Evolutionary conservation across 2,329 filamentous ascomycete genomes (phyloP).

Genomic region (Raffaelea deltoideospora): DNA sequence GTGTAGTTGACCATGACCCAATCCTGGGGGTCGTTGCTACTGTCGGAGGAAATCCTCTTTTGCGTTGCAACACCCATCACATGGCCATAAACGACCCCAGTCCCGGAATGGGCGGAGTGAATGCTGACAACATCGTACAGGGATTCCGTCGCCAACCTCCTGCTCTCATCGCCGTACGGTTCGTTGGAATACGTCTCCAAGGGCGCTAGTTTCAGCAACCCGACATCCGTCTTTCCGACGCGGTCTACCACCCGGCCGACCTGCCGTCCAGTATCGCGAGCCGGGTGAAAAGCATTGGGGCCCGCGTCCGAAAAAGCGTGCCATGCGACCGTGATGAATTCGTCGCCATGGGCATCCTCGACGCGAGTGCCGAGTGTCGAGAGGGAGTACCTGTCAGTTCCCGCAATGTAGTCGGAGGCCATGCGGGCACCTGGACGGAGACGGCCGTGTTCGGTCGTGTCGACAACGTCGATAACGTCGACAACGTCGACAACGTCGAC

Average conservation of each 20-base stretch:
- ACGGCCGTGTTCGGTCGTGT: background rate
- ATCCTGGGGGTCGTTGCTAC: background rate
- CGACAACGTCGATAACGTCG: no score
- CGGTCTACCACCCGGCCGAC: background rate
- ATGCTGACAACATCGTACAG: background rate
- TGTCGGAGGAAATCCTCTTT: background rate
- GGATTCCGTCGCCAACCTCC: background rate
- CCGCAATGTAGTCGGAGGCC: background rate
- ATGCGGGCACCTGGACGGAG: background rate
- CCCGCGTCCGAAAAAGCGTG: background rate
- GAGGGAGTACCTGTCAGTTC: background rate
- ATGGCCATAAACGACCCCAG: background rate
- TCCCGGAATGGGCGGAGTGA: background rate
- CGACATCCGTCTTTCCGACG: background rate
- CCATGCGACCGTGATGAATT: background rate
- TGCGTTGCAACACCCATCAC: background rate
- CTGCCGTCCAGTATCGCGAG: background rate
- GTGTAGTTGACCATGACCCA: background rate
- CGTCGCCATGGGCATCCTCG: background rate
- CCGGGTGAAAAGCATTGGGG: background rate
- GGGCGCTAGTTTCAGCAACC: background rate
- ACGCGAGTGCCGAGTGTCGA: background rate
- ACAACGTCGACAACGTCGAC: no score
- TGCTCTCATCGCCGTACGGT: background rate
- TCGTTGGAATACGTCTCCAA: background rate